phyloP scores from a whole-genome alignment of 2,329 filamentous ascomycete species.

The Colletotrichum gigasporum region DNA sequence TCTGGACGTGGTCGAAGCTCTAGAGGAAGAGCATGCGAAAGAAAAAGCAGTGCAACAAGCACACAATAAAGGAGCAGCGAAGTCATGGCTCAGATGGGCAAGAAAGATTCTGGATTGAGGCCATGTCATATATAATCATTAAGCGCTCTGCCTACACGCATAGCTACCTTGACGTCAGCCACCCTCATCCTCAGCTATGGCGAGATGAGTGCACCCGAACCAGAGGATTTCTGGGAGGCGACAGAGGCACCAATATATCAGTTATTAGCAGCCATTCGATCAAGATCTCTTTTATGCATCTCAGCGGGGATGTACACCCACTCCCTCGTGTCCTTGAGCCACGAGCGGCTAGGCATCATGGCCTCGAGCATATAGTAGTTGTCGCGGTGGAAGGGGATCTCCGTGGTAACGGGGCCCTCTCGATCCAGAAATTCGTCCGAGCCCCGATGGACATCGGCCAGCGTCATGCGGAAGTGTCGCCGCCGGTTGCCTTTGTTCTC shows the following conservation, averaged over 20 bases:
- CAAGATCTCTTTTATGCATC: conserved; percentile 50
- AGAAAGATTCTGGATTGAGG: too few relatives aligned
- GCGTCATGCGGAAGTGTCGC: conserved; percentile 43
- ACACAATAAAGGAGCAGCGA: too few relatives aligned
- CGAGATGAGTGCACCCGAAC: too few relatives aligned
- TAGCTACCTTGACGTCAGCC: too few relatives aligned
- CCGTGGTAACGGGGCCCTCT: conserved; percentile 58
- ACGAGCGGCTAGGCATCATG: conserved; percentile 65
- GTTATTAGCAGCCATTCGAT: conserved; percentile 4
- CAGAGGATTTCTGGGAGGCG: too few relatives aligned
- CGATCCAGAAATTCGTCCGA: conserved; percentile 61
- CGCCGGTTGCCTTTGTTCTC: conserved; percentile 59
- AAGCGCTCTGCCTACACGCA: too few relatives aligned
- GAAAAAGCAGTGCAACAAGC: too few relatives aligned
- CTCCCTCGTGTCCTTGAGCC: conserved; percentile 52
- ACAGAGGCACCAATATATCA: too few relatives aligned
- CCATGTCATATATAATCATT: too few relatives aligned
- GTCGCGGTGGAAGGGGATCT: conserved; percentile 65
- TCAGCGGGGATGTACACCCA: conserved; percentile 60
- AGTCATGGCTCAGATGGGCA: too few relatives aligned
- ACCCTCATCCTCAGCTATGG: too few relatives aligned
- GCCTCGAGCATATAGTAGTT: conserved; percentile 68
- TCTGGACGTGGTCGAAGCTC: conserved; percentile 54
- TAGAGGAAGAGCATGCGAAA: too few relatives aligned
- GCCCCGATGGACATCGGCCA: conserved; percentile 51